phyloP scores from a whole-genome alignment of 441 rosid genomes.

The Omphalea diandra region DNA sequence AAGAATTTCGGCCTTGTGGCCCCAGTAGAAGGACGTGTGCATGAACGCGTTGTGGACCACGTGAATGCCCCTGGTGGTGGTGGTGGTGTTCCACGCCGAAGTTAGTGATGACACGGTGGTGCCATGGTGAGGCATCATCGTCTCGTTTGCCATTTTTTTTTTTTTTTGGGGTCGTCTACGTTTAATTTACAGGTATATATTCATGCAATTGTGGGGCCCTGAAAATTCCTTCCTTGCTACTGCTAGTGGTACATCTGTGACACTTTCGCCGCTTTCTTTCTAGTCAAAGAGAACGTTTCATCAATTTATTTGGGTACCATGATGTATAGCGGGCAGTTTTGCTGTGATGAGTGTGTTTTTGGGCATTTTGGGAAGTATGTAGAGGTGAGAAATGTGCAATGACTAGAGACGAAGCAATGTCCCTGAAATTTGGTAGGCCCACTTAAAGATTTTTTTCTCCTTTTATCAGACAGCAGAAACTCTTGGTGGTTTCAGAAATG shows the following conservation, averaged over 20 bases:
- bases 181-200: neutral
- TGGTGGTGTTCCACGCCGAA: conserved; percentile 36
- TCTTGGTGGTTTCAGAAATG: too few species aligned
- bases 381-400: conserved; percentile 21
- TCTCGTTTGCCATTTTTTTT: neutral
- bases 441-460: conserved; percentile 5
- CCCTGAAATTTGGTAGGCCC: conserved; percentile 17
- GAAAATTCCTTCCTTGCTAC: conserved; percentile 2
- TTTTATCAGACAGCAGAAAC: neutral
- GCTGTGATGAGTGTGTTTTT: neutral
- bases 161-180: neutral
- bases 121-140: conserved; percentile 11
- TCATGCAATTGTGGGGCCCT: neutral
- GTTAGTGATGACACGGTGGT: conserved; percentile 11
- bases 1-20: conserved; percentile 51
- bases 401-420: conserved; percentile 34
- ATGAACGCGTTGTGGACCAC: conserved; percentile 21
- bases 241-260: neutral
- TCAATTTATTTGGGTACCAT: neutral
- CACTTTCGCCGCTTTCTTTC: neutral
- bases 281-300: neutral
- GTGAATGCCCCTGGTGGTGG: too few species aligned
- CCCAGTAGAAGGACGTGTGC: conserved; percentile 68
- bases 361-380: neutral
- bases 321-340: neutral